A percentile compares a stretch with the other conserved stretches of the same genome.
Evolutionary conservation across 2,329 filamentous ascomycete genomes (phyloP).

Genomic region (Neoascochyta sp.): DNA sequence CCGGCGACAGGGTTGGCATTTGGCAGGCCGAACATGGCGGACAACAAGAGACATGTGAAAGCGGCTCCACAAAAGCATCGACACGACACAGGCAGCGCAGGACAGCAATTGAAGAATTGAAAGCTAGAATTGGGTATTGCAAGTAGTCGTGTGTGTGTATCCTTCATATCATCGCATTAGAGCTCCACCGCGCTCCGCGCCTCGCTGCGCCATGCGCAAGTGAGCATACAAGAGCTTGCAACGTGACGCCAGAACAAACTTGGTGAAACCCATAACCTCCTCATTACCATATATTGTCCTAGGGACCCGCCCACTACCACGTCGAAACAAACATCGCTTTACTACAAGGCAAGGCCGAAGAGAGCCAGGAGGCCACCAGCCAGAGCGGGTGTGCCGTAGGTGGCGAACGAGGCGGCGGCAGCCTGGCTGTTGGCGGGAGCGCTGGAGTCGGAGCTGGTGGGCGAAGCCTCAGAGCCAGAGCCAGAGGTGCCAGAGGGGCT

Average conservation of each 20-base stretch:
- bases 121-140: constrained; percentile 30
- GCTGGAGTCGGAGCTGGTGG: constrained; percentile 27
- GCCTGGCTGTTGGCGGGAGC: constrained; percentile 35
- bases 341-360: constrained; percentile 57
- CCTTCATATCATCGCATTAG: constrained; percentile 37
- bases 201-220: constrained; percentile 15
- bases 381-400: constrained; percentile 51
- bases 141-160: constrained; percentile 34
- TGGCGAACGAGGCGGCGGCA: constrained; percentile 45
- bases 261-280: constrained; percentile 12
- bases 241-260: constrained; percentile 17
- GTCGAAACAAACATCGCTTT: constrained; percentile 6
- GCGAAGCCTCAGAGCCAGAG: constrained; percentile 6
- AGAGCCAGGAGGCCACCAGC: constrained; percentile 53
- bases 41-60: no score
- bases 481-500: constrained; percentile 17
- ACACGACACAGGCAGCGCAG: constrained; percentile 1
- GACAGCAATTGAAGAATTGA: constrained; percentile 11
- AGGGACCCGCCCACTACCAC: constrained; percentile 26
- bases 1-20: no score
- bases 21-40: no score
- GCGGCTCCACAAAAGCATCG: no score
- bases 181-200: constrained; percentile 16
- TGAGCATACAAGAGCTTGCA: constrained; percentile 20
- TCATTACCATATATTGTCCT: constrained; percentile 18